These are phyloP conservation scores for Ceratocystis destructans DNA, from an alignment of 2,329 filamentous ascomycete genomes.

Conservation along the genomic window DNA sequence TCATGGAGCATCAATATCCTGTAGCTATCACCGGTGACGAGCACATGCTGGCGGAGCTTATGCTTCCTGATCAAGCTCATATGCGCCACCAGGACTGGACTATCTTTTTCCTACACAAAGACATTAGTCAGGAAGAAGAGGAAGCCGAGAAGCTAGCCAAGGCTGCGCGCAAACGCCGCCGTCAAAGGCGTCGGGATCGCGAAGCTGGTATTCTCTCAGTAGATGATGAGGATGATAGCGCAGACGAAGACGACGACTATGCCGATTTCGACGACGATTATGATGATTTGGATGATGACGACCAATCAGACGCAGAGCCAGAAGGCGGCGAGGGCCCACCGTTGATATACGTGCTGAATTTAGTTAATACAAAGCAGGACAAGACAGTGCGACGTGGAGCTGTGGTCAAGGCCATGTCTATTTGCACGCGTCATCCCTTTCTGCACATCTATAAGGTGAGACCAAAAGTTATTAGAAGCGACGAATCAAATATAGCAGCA, in stretches of 20 bases:
- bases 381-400: constrained; percentile 85
- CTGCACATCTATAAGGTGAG: constrained; percentile 91
- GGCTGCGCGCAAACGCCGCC: constrained; percentile 37
- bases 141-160: constrained; percentile 53
- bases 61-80: constrained; percentile 95
- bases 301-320: constrained; percentile 47
- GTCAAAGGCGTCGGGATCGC: constrained; percentile 38
- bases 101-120: constrained; percentile 96
- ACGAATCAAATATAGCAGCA: no score
- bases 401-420: constrained; percentile 95
- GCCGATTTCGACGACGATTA: constrained; percentile 32
- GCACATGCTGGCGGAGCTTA: constrained; percentile 94
- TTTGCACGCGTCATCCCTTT: constrained; percentile 94
- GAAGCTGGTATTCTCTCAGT: constrained; percentile 36
- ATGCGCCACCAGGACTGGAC: constrained; percentile 95
- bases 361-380: constrained; percentile 97
- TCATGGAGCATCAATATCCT: constrained; percentile 98
- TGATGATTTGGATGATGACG: constrained; percentile 30
- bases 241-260: constrained; percentile 37
- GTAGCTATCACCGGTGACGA: constrained; percentile 92
- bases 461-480: neutral
- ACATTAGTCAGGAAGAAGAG: constrained; percentile 71
- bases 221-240: constrained; percentile 31
- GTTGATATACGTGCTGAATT: constrained; percentile 88
- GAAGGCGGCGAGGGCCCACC: constrained; percentile 72